Evolutionary conservation across 2,329 filamentous ascomycete genomes (phyloP), one percentile per base, ranked within the genome.

Genomic region (Botryotinia convoluta): DNA sequence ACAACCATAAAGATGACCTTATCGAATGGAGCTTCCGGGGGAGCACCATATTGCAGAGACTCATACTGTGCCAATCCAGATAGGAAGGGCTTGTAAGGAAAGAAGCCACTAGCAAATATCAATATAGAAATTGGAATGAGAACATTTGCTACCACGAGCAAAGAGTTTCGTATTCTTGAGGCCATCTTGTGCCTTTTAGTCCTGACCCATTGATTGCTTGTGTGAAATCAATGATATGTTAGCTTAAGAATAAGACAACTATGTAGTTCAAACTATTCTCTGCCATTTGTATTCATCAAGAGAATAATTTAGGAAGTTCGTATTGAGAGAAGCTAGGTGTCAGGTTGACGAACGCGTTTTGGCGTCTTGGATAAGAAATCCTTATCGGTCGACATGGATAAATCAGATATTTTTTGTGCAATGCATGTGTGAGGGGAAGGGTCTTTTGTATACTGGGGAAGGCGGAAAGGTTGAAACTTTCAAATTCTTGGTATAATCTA

Each of bases 1-100:
- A 99, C 92, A 10, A 99, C 94, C 95, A 99, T 98, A 82, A 99
- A 98, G 71, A 99, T 86, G 71, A 98, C 86, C 79, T 92, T 94
- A 82, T 98, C 90, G 82, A 99, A 99, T 0, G 92, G 90, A 48
- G 93, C 87, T 67, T 86, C 83, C 4, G 92, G 90, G 10, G 86
- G 86, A 64, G 83, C 79, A 32, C 85, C 89, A 84, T 87, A 86
- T 64, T 85, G 83, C 42, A 88, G 81, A 68, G 87, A 79, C 75
- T 89, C 87, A 82, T 91, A 92, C 75, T 87, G 85, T 16, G 96
- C 95, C 64, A 97, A 85, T 6, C 96, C 96, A 18, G 95, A 90
- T 65, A 99, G 87, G 77, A 97, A 92, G 4, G 96, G 94, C 81
- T 99, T 99, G 84, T 98, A 98, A 12, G 96, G 96, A 80, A 99